phyloP scores from a whole-genome alignment of 148 eudicot species.

The Tetragonia tetragonoides region DNA sequence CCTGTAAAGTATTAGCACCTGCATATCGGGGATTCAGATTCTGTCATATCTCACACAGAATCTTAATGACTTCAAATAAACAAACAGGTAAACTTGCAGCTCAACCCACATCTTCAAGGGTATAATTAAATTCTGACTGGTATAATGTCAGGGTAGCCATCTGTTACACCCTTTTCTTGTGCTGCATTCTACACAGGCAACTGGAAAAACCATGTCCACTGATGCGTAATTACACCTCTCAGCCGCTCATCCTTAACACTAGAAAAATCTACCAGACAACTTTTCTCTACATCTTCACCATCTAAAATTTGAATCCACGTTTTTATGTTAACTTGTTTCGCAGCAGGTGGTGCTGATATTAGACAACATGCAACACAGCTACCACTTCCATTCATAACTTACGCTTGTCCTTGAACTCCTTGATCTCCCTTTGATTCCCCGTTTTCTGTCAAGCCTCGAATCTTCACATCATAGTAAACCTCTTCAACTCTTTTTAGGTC shows the following conservation, averaged over 20 bases:
- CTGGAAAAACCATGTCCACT: neutral
- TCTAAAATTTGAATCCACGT: neutral
- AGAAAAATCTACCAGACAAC: neutral
- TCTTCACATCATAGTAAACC: constrained; percentile 91
- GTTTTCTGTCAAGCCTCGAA: constrained; percentile 67
- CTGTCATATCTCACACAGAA: too few species aligned
- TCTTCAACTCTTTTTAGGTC: constrained; percentile 92
- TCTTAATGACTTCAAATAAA: neutral
- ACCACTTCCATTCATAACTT: neutral
- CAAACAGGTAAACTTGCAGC: neutral
- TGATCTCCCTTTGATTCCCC: constrained; percentile 42
- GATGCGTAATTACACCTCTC: constrained; percentile 7
- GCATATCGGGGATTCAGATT: too few species aligned
- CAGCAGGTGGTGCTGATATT: neutral
- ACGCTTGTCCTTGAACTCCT: constrained; percentile 34
- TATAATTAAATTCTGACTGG: neutral
- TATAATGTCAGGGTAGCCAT: neutral
- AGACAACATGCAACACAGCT: neutral
- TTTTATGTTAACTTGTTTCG: neutral
- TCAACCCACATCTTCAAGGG: neutral
- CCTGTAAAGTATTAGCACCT: too few species aligned
- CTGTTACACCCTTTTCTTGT: neutral
- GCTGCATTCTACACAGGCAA: neutral
- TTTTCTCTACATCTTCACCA: neutral
- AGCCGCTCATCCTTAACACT: neutral